Conservation (phyloP, 1,139 yeast genomes). For the Wickerhamomyces sp. region DNA sequence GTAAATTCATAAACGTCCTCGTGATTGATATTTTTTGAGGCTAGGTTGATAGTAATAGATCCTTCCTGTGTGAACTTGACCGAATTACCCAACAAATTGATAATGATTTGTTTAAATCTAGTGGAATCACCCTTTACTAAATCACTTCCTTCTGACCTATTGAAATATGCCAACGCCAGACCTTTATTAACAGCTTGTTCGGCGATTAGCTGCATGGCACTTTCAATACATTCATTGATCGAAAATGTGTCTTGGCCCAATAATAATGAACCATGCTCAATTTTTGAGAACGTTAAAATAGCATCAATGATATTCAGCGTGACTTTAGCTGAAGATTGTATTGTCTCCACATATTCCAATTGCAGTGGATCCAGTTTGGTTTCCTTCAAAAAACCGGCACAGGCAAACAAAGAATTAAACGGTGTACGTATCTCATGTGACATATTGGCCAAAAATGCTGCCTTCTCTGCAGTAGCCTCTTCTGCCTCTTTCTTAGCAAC, state of each 20-base stretch:
- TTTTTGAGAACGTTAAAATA: conserved; percentile 51
- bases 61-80: conserved; percentile 52
- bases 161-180: conserved; percentile 45
- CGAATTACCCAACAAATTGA: conserved; percentile 54
- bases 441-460: conserved; percentile 57
- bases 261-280: conserved; percentile 51
- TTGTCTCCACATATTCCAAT: conserved; percentile 51
- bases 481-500: conserved; percentile 53
- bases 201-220: conserved; percentile 48
- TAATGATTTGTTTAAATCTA: conserved; percentile 48
- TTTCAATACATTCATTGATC: conserved; percentile 46
- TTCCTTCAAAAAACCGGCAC: conserved; percentile 50
- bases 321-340: conserved; percentile 47
- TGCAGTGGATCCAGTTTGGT: conserved; percentile 45
- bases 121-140: conserved; percentile 48
- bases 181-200: conserved; percentile 47
- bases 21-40: conserved; percentile 30
- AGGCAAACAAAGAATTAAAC: conserved; percentile 50
- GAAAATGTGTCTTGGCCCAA: conserved; percentile 47
- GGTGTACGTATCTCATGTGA: conserved; percentile 59
- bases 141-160: conserved; percentile 40
- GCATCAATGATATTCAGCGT: conserved; percentile 55
- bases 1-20: conserved; percentile 40
- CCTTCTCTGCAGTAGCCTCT: conserved; percentile 56
- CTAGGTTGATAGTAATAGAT: conserved; percentile 39